Base-by-base conservation (phyloP, 1,284 basidiomycete genomes). In the Vanrija sp. region DNA sequence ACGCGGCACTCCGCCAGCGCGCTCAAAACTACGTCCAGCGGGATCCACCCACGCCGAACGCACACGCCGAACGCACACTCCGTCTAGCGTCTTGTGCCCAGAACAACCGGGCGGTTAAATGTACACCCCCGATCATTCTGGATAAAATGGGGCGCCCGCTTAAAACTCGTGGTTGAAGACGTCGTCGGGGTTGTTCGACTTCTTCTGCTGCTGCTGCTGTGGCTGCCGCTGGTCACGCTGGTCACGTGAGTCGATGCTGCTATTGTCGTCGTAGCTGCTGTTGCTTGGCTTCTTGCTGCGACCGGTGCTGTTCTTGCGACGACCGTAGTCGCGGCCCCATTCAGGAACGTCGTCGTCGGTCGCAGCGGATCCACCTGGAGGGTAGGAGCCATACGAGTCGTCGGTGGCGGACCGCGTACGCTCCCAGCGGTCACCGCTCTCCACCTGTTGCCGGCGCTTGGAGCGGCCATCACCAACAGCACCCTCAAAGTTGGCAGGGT, bases 401-500 rank as follows among this genome's bases (percentile, higher is more conserved):
- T 35, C 31, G 27, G 38, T 22, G 22, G 20, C 19, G 27, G 39
- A 25, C 47, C 68, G 64, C 54, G 64, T 59, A 24, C 66, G 61
- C 54, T 70, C 67, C 60, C 66, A 65, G 47, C 70, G 58, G 55
- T 74, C 69, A 25, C 66, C 65, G 22, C 47, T 51, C 41, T 56
- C 47, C 12, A 31, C 31, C 44, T 59, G 60, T 8, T 53, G 52
- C 6, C 57, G 56, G 36, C 50, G 47, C 49, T 62, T 63, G 6
- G 60, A 62, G 46, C 63, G 54, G 23, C 63, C 65, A 41, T 66
- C 68, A 4, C 56, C 64, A 22, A 66, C 66, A 4, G 71, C 59
- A 27, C 75, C 76, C 53, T 75, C 75, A 57, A 77, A 77, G 67
- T 77, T 77, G 61, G 71, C 70, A 18, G 76, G 76, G 60, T 77